A percentile compares a stretch with the other conserved stretches of the same genome.
Conservation (phyloP, 371 early-diverging fungal genomes). For the Enterospora canceri region DNA sequence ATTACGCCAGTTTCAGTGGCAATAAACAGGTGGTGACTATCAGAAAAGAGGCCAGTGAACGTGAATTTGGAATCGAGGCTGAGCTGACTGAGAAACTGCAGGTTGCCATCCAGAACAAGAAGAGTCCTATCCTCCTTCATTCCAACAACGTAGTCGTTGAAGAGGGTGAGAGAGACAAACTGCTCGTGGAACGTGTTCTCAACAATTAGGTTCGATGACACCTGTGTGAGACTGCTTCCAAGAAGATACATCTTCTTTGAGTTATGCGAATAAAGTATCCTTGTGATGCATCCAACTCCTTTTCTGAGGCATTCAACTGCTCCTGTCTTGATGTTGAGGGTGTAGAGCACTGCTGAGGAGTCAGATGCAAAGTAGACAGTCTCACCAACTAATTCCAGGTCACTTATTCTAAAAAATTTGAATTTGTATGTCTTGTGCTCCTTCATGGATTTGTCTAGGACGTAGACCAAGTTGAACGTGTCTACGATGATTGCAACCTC, state of each 20-base stretch:
- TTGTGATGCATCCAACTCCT: conserved; percentile 12
- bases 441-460: conserved; percentile 20
- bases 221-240: conserved; percentile 3
- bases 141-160: neutral
- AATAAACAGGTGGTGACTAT: neutral
- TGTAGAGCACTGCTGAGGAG: conserved; percentile 12
- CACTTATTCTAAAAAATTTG: conserved; percentile 26
- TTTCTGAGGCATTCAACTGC: conserved; percentile 13
- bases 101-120: conserved; percentile 5
- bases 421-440: conserved; percentile 24
- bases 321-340: conserved; percentile 14
- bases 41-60: conserved; percentile 17
- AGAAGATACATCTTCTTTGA: conserved; percentile 18
- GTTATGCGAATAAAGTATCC: conserved; percentile 8
- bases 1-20: conserved; percentile 14
- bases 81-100: conserved; percentile 4
- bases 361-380: conserved; percentile 15
- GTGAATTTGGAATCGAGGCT: conserved; percentile 14
- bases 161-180: conserved; percentile 12
- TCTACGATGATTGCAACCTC: conserved; percentile 27
- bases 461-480: conserved; percentile 41
- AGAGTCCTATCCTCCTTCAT: conserved; percentile 20
- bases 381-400: conserved; percentile 14
- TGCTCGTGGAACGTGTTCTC: conserved; percentile 2
- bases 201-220: conserved; percentile 6